Base-by-base conservation (phyloP, 2,329 filamentous ascomycete genomes). In the Parastagonospora nodorum region DNA sequence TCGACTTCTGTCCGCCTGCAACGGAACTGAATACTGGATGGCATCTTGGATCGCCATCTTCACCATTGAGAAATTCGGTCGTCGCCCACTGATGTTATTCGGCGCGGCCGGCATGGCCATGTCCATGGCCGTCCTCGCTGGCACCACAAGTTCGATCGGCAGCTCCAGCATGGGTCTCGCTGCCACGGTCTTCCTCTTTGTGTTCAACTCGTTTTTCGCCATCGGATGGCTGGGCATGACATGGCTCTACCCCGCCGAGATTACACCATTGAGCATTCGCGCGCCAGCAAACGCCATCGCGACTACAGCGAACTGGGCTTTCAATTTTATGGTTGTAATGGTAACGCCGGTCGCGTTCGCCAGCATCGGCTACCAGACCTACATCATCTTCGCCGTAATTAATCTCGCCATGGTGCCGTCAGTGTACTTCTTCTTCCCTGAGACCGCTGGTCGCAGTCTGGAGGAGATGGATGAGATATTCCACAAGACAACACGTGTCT, bases 141-240 rank as follows among this genome's bases (percentile, higher is more conserved):
- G 66, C 3, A 66, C 67, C 5, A 73, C 67, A 1, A 69, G 64
- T 45, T 52, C 60, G 10, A 63, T 68, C 14, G 54, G 48, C 2
- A 64, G 58, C 45, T 53, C 58, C 10, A 54, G 60, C 11, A 52
- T 68, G 32, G 76, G 75, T 39, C 67, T 77, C 33, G 63, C 68
- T 5, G 75, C 77, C 14, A 69, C 92, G 81, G 90, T 95, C 55
- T 93, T 95, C 78, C 92, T 96, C 69, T 88, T 88, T 77, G 88
- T 96, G 77, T 94, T 92, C 82, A 92, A 96, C 80, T 90, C 89
- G 80, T 94, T 88, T 82, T 96, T 96, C 72, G 91, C 90, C 53
- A 84, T 84, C 57, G 95, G 90, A 58, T 96, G 90, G 91, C 80
- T 64, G 77, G 82, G 83, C 72, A 81, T 66, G 83, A 95, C 68